These are phyloP conservation scores for Penicillium sp. DNA, from an alignment of 2,329 filamentous ascomycete genomes.

Conservation along the genomic window DNA sequence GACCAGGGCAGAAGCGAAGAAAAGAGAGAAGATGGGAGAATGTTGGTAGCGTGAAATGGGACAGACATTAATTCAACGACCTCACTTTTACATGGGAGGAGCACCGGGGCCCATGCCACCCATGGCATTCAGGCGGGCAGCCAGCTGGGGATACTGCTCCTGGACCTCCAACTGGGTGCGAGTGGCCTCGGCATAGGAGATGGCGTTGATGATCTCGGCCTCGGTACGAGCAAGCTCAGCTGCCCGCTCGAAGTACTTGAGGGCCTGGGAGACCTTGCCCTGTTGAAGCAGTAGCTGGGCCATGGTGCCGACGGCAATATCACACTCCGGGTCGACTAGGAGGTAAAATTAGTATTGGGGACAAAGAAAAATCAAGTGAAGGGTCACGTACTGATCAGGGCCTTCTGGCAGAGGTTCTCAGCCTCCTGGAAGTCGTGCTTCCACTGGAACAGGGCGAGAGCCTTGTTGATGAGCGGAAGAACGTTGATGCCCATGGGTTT, in stretches of 20 bases:
- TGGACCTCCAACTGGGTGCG: conserved; percentile 92
- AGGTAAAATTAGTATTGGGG: conserved; percentile 11
- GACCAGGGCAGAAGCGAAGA: conserved; percentile 17
- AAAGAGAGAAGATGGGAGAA: conserved; percentile 13
- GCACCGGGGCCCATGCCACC: conserved; percentile 39
- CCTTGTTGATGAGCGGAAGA: conserved; percentile 96
- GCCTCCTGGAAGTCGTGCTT: conserved; percentile 95
- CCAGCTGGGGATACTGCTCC: conserved; percentile 80
- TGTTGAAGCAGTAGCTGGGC: conserved; percentile 95
- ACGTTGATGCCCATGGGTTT: conserved; percentile 98
- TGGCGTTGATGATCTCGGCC: conserved; percentile 90
- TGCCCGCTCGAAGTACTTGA: conserved; percentile 95
- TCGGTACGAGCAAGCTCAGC: conserved; percentile 93
- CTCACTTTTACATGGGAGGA: conserved; percentile 32
- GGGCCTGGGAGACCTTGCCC: conserved; percentile 91
- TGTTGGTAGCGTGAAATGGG: conserved; percentile 1
- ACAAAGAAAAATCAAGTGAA: background rate
- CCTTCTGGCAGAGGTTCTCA: conserved; percentile 95
- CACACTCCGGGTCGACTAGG: conserved; percentile 92
- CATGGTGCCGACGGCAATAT: conserved; percentile 98
- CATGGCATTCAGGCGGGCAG: conserved; percentile 67
- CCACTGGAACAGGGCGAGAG: conserved; percentile 94
- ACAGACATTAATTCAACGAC: background rate
- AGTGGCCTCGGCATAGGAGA: conserved; percentile 96
- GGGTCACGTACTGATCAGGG: conserved; percentile 77